Evolutionary conservation across 2,329 filamentous ascomycete species (phyloP), one percentile per base, ranked within the genome.

Genomic region (Elsinoe fawcettii): DNA sequence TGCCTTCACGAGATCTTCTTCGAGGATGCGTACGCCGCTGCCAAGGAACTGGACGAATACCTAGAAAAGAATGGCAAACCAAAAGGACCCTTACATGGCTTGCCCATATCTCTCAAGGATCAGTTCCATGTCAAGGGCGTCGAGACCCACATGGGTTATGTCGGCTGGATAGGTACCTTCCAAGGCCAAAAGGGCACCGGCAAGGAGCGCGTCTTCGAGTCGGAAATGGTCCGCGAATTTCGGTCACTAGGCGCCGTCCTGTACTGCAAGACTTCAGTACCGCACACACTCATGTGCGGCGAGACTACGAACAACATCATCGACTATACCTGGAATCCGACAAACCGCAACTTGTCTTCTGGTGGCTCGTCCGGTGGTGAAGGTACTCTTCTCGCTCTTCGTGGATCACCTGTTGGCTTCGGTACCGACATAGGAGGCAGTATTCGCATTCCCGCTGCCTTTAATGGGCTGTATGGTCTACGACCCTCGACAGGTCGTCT

Each of bases 41-140:
- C 79, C 5, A 71, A 74, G 61, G 69, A 74, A 46, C 71, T 80
- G 2, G 79, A 82, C 62, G 69, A 73, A 0, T 72, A 80, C 57
- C 68, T 78, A 2, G 63, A 66, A 11, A 69, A 66, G 49, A 74
- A 69, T 11, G 71, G 70, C 34, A 64, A 69, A 60, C 65, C 74
- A 0, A 69, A 76, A 44, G 85, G 85, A 0, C 83, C 84, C 3
- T 74, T 88, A 2, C 84, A 87, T 66, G 85, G 82, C 68, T 51
- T 84, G 0, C 80, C 81, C 1, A 73, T 84, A 55, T 80, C 83
- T 0, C 75, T 88, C 53, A 88, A 88, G 64, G 84, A 87, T 68
- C 81, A 83, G 63, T 83, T 86, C 71, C 77, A 85, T 55, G 70
- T 85, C 6, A 66, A 71, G 55, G 74, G 70, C n/a, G 72, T 74